Conservation (phyloP, 805 yeast genomes). For the Saccharomycopsis olivae region DNA sequence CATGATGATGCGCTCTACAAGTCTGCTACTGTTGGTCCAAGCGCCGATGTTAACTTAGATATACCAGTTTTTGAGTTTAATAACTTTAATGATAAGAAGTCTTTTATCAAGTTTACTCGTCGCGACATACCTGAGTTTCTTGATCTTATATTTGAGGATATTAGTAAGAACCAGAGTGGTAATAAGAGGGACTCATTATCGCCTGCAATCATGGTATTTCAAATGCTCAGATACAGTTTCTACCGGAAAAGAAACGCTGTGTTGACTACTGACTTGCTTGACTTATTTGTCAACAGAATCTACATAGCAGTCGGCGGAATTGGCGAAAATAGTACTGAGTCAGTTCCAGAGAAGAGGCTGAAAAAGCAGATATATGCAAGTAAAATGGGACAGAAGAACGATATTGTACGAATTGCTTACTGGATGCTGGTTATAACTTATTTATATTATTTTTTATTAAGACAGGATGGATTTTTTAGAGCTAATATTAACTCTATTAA, state of each 20-base stretch:
- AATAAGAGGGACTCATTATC: conserved; percentile 39
- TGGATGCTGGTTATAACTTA: conserved; percentile 81
- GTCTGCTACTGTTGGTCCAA: background rate
- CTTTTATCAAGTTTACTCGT: conserved; percentile 53
- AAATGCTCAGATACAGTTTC: conserved; percentile 60
- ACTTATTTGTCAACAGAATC: conserved; percentile 25
- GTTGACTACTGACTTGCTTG: conserved; percentile 47
- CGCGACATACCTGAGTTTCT: conserved; percentile 66
- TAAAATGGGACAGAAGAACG: conserved; percentile 24
- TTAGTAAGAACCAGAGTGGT: conserved; percentile 32
- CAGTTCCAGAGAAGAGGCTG: background rate
- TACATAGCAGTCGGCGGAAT: conserved; percentile 14
- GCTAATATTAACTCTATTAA: conserved; percentile 50
- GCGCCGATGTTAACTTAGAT: background rate
- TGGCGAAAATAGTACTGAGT: conserved; percentile 7
- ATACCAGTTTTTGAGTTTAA: conserved; percentile 4
- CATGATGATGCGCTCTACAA: conserved; percentile 8
- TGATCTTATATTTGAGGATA: conserved; percentile 44
- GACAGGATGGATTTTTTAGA: conserved; percentile 41
- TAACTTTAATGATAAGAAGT: conserved; percentile 26
- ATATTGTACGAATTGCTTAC: conserved; percentile 64
- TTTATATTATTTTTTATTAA: conserved; percentile 63
- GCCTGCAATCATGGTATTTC: conserved; percentile 64
- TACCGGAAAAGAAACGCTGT: conserved; percentile 43
- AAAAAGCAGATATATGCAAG: background rate